Conservation (phyloP, 2,329 filamentous ascomycete species). For the Pseudophaeomoniella oleicola region DNA sequence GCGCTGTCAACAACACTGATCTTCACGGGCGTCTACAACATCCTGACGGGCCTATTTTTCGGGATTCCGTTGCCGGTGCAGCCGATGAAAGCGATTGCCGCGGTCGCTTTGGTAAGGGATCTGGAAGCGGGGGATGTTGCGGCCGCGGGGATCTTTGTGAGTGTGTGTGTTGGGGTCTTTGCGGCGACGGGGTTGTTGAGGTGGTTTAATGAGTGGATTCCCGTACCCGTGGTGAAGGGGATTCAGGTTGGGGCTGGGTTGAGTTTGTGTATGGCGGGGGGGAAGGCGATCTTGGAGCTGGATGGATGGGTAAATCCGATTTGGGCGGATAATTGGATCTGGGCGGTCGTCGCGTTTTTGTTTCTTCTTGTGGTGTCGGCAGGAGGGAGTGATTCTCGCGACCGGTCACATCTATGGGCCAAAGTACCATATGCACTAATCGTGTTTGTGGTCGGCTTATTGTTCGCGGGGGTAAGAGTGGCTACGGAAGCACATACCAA, state of each 20-base stretch:
- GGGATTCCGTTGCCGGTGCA: constrained; percentile 85
- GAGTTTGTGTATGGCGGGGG: constrained; percentile 66
- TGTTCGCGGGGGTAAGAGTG: constrained; percentile 41
- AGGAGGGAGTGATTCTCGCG: neutral
- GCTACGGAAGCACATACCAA: constrained; percentile 5
- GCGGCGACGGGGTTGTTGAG: constrained; percentile 65
- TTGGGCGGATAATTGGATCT: constrained; percentile 63
- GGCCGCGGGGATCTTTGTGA: constrained; percentile 73
- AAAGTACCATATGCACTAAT: constrained; percentile 65
- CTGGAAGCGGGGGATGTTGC: constrained; percentile 57
- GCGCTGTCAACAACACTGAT: constrained; percentile 69
- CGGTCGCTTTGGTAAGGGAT: constrained; percentile 62
- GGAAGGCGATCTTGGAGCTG: constrained; percentile 49
- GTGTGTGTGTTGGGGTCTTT: constrained; percentile 57
- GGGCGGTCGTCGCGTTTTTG: constrained; percentile 60
- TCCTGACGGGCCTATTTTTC: constrained; percentile 66
- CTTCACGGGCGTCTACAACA: constrained; percentile 77
- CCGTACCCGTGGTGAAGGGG: constrained; percentile 79
- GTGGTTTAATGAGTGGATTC: constrained; percentile 59
- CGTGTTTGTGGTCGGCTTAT: constrained; percentile 53
- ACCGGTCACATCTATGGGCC: constrained; percentile 45
- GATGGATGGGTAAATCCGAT: constrained; percentile 53
- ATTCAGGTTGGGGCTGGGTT: constrained; percentile 89
- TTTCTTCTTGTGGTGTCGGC: constrained; percentile 37
- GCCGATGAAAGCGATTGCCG: constrained; percentile 81